phyloP scores from a whole-genome alignment of 208 protist genomes.

The Crithidia bombi region DNA sequence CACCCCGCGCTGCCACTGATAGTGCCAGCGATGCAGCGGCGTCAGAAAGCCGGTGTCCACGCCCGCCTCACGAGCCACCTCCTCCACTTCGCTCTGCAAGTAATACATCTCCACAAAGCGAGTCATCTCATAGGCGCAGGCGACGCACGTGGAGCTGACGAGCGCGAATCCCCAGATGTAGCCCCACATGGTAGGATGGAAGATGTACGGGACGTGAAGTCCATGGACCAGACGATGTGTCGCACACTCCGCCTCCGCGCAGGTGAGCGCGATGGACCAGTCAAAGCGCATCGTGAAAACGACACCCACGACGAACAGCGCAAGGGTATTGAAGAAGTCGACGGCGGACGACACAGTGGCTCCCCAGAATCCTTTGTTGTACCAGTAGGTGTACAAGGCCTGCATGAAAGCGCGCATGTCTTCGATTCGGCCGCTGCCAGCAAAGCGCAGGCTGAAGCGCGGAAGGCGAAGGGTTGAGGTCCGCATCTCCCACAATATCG shows the following conservation, averaged over 20 bases:
- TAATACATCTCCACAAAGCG: conserved; percentile 53
- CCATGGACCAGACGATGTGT: conserved; percentile 39
- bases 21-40: conserved; percentile 57
- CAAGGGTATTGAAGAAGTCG: conserved; percentile 70
- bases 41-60: conserved; percentile 70
- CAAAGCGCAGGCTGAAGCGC: conserved; percentile 50
- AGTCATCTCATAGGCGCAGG: conserved; percentile 61
- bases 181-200: conserved; percentile 25
- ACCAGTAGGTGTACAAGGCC: conserved; percentile 75
- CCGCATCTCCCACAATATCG: conserved; percentile 29
- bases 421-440: conserved; percentile 56
- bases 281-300: conserved; percentile 70
- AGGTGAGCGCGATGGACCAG: conserved; percentile 60
- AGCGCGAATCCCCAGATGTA: conserved; percentile 48
- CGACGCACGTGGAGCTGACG: conserved; percentile 43
- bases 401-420: conserved; percentile 76
- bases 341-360: conserved; percentile 55
- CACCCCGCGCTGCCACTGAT: conserved; percentile 42
- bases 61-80: conserved; percentile 46
- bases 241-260: conserved; percentile 63
- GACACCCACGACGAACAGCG: conserved; percentile 52
- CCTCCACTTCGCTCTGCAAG: conserved; percentile 57
- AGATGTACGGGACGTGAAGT: conserved; percentile 51
- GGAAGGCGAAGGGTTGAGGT: conserved; percentile 26
- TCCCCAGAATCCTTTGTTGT: conserved; percentile 75